phyloP scores from a whole-genome alignment of 1,139 yeast species.

The Yamadazyma friedrichii region DNA sequence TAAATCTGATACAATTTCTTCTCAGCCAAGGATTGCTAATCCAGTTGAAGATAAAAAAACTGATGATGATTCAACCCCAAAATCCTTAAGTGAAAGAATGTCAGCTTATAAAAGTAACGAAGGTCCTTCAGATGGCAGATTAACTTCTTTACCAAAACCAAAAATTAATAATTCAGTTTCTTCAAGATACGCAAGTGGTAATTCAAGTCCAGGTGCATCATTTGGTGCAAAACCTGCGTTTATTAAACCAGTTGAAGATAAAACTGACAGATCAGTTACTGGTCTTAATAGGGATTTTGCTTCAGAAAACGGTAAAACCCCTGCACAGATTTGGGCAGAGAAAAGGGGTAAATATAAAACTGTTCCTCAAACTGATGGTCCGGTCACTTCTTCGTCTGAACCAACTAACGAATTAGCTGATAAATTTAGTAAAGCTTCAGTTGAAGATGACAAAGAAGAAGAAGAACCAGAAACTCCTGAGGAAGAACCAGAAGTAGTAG shows the following conservation, averaged over 20 bases:
- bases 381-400: constrained; percentile 10
- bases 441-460: constrained; percentile 13
- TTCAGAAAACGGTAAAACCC: constrained; percentile 78
- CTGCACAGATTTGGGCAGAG: constrained; percentile 96
- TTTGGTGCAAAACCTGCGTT: constrained; percentile 57
- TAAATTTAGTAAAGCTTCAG: constrained; percentile 17
- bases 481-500: constrained; percentile 20
- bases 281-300: constrained; percentile 69
- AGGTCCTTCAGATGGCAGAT: constrained; percentile 42
- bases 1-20: constrained; percentile 48
- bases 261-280: constrained; percentile 51
- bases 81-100: constrained; percentile 45
- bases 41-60: constrained; percentile 19
- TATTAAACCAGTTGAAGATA: constrained; percentile 25
- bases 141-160: constrained; percentile 66
- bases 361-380: constrained; percentile 29
- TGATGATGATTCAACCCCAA: constrained; percentile 23
- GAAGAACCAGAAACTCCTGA: constrained; percentile 13
- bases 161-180: constrained; percentile 54
- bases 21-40: constrained; percentile 28
- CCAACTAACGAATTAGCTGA: constrained; percentile 17
- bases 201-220: constrained; percentile 28
- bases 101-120: constrained; percentile 30
- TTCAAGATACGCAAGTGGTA: constrained; percentile 44
- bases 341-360: constrained; percentile 66